These are phyloP conservation scores for Neurospora africana DNA, from an alignment of 495 filamentous ascomycete genomes.

Conservation along the genomic window DNA sequence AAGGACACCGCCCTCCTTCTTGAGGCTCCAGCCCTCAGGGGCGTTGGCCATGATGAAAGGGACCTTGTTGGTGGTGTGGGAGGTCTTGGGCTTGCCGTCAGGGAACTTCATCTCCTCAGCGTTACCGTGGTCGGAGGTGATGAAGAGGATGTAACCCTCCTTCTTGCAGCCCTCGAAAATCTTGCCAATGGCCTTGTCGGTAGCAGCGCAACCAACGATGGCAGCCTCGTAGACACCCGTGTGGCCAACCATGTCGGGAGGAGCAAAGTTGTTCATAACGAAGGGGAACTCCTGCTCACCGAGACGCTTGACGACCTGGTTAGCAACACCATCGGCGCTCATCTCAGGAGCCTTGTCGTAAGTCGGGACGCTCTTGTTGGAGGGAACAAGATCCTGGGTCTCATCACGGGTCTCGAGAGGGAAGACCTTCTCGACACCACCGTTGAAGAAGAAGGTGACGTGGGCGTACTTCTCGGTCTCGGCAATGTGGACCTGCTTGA, in stretches of 20 bases:
- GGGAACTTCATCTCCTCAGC: slow-evolving; percentile 98
- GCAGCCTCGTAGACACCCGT: slow-evolving; percentile 97
- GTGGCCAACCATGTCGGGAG: slow-evolving; percentile 98
- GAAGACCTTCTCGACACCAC: slow-evolving; percentile 94
- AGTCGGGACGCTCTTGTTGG: slow-evolving; percentile 73
- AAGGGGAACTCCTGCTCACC: slow-evolving; percentile 76
- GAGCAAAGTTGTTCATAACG: slow-evolving; percentile 99
- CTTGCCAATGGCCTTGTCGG: slow-evolving; percentile 85
- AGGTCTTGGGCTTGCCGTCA: slow-evolving; percentile 91
- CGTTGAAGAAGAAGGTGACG: slow-evolving; percentile 99
- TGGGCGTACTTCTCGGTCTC: slow-evolving; percentile 99
- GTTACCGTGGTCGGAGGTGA: slow-evolving; percentile 94
- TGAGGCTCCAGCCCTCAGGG: slow-evolving; percentile 76
- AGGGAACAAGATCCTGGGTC: slow-evolving; percentile 47
- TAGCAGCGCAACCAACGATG: slow-evolving; percentile 71
- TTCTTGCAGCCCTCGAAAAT: slow-evolving; percentile 90
- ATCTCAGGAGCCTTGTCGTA: slow-evolving; percentile 96
- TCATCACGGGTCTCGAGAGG: slow-evolving; percentile 69
- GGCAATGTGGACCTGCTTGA: slow-evolving; percentile 90
- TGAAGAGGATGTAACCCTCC: slow-evolving; percentile 80
- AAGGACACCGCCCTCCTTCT: slow-evolving; percentile 72
- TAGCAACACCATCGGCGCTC: slow-evolving; percentile 78
- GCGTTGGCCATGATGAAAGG: slow-evolving; percentile 98
- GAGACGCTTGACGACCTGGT: slow-evolving; percentile 78
- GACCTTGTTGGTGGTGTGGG: slow-evolving; percentile 94